Conservation (phyloP, 1,139 yeast genomes). For the Pichia sp. region DNA sequence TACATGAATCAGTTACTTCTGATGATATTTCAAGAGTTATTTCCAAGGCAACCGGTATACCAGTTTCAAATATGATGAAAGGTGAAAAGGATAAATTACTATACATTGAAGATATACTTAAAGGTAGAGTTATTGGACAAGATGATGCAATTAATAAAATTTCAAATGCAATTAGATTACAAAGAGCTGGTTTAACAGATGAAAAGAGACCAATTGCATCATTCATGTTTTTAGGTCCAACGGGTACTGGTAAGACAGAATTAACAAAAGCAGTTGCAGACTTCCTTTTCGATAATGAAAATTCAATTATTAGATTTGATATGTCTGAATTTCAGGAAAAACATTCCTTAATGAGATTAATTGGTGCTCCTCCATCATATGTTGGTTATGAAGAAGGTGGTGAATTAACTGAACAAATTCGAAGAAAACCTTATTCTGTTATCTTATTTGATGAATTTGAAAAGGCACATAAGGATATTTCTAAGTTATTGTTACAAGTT, state of each 20-base stretch:
- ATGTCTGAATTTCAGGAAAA: conserved; percentile 98
- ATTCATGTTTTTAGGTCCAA: conserved; percentile 93
- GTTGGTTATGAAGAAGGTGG: conserved; percentile 96
- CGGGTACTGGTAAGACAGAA: conserved; percentile 98
- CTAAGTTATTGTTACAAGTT: conserved; percentile 82
- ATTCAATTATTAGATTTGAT: conserved; percentile 82
- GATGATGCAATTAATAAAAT: conserved; percentile 89
- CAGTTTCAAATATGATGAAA: conserved; percentile 82
- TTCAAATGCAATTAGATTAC: conserved; percentile 90
- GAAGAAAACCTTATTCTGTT: conserved; percentile 91
- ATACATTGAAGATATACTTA: conserved; percentile 76
- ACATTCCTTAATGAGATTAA: conserved; percentile 80
- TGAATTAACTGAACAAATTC: conserved; percentile 90
- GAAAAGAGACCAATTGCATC: conserved; percentile 94
- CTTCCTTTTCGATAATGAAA: conserved; percentile 82
- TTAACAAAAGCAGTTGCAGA: conserved; percentile 87
- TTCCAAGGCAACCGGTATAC: conserved; percentile 93
- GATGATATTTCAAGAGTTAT: conserved; percentile 92
- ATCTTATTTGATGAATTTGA: conserved; percentile 93
- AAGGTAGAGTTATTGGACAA: conserved; percentile 83
- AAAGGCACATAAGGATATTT: conserved; percentile 91
- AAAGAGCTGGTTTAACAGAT: conserved; percentile 91
- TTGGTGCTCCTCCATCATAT: conserved; percentile 98
- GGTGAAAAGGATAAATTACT: conserved; percentile 90
- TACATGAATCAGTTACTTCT: conserved; percentile 90